A percentile compares a stretch with the other conserved stretches of the same genome.
Conservation (phyloP, 192 early-diverging fungal genomes). For the Backusella westeae region DNA sequence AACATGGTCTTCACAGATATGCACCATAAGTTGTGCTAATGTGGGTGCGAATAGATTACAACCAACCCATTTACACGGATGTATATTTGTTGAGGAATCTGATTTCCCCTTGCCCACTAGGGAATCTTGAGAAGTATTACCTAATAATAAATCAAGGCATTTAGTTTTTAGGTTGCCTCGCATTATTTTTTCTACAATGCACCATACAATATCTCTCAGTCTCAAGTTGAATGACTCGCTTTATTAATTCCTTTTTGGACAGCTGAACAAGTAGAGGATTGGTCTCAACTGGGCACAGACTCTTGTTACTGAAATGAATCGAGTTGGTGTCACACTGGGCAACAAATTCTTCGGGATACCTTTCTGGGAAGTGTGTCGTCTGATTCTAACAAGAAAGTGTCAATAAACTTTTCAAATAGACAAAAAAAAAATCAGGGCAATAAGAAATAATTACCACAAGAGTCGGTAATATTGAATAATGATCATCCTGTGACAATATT, state of each 20-base stretch:
- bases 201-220: constrained; percentile 8
- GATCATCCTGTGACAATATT: background rate
- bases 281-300: background rate
- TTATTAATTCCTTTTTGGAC: constrained; percentile 18
- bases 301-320: background rate
- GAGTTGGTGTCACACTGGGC: background rate
- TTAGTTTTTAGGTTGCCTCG: background rate
- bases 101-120: constrained; percentile 9
- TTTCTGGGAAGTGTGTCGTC: background rate
- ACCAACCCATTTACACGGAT: constrained; percentile 2
- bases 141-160: background rate
- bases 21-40: constrained; percentile 33
- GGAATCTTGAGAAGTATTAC: background rate
- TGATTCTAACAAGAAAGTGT: background rate
- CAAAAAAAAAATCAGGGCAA: background rate
- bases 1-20: constrained; percentile 50
- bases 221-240: constrained; percentile 28
- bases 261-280: constrained; percentile 9
- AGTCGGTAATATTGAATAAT: background rate
- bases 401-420: background rate
- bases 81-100: constrained; percentile 13
- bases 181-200: background rate
- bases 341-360: background rate
- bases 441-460: background rate
- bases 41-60: background rate